Percentiles rank a stretch among this genome's conserved stretches.
These are phyloP conservation scores for Aegilops longissima DNA, from an alignment of 176 grass and related monocot species.

Conservation along the genomic window DNA sequence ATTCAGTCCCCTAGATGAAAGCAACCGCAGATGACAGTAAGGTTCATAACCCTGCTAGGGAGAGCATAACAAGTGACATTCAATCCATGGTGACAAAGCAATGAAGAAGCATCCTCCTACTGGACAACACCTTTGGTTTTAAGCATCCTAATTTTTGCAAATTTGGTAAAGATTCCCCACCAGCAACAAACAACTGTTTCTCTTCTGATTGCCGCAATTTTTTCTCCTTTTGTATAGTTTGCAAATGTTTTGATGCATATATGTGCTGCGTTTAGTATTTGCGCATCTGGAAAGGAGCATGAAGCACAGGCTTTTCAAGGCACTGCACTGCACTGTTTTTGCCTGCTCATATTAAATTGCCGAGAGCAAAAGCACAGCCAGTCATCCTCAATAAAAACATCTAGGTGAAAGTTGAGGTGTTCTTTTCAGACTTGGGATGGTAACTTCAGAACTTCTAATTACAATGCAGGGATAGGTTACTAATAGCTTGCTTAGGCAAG, in stretches of 20 bases:
- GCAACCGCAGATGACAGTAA: conserved; percentile 44
- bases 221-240: background rate
- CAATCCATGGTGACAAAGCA: background rate
- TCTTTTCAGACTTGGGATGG: background rate
- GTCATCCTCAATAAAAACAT: background rate
- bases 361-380: background rate
- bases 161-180: background rate
- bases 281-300: background rate
- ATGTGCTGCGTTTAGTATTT: background rate
- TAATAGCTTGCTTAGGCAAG: background rate
- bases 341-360: background rate
- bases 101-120: background rate
- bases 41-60: background rate
- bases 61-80: background rate
- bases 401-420: background rate
- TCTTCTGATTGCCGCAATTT: background rate
- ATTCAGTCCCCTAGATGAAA: conserved; percentile 42
- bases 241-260: background rate
- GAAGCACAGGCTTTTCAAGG: background rate
- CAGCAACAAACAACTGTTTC: background rate
- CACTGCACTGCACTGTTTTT: background rate
- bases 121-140: background rate
- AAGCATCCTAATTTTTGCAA: background rate
- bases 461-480: background rate
- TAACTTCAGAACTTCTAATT: background rate